These are phyloP conservation scores for Stephanodiscus triporus DNA, from an alignment of 108 stramenopile genomes.

Conservation along the genomic window DNA sequence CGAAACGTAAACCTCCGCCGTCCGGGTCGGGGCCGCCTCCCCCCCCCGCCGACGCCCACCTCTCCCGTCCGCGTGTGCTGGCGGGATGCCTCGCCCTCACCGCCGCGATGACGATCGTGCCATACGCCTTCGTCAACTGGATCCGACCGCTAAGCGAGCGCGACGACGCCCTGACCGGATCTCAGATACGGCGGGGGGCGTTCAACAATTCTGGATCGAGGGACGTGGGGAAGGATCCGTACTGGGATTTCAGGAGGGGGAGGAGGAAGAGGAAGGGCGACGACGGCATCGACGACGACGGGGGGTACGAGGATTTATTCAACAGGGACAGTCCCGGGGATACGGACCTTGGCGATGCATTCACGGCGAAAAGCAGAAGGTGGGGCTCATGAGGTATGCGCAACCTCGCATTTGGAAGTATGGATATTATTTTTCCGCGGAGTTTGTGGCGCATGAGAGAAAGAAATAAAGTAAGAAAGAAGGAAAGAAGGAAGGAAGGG, in stretches of 20 bases:
- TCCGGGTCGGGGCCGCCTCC: slow-evolving; percentile 3
- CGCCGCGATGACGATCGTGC: slow-evolving; percentile 32
- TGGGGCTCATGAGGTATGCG: neutral
- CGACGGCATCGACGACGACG: slow-evolving; percentile 58
- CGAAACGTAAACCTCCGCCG: slow-evolving; percentile 21
- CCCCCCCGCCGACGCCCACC: slow-evolving; percentile 2
- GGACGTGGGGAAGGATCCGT: slow-evolving; percentile 83
- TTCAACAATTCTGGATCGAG: slow-evolving; percentile 64
- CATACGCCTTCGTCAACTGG: slow-evolving; percentile 39
- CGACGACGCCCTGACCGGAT: slow-evolving; percentile 62
- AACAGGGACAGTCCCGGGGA: slow-evolving; percentile 59
- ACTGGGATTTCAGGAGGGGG: slow-evolving; percentile 83
- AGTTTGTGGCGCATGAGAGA: too few relatives aligned
- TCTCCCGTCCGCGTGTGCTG: slow-evolving; percentile 32
- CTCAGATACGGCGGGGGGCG: slow-evolving; percentile 73
- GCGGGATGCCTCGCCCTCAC: slow-evolving; percentile 50
- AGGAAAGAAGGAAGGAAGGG: too few relatives aligned
- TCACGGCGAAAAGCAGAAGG: slow-evolving; percentile 41
- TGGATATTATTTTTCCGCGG: too few relatives aligned
- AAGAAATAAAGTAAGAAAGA: too few relatives aligned
- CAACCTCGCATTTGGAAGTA: too few relatives aligned
- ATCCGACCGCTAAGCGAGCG: slow-evolving; percentile 44
- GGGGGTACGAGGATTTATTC: slow-evolving; percentile 65
- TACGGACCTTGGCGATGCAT: slow-evolving; percentile 53
- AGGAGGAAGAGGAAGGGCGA: slow-evolving; percentile 41